These are phyloP conservation scores for Lyophyllum shimeji DNA, from an alignment of 768 basidiomycete genomes.

Conservation along the genomic window DNA sequence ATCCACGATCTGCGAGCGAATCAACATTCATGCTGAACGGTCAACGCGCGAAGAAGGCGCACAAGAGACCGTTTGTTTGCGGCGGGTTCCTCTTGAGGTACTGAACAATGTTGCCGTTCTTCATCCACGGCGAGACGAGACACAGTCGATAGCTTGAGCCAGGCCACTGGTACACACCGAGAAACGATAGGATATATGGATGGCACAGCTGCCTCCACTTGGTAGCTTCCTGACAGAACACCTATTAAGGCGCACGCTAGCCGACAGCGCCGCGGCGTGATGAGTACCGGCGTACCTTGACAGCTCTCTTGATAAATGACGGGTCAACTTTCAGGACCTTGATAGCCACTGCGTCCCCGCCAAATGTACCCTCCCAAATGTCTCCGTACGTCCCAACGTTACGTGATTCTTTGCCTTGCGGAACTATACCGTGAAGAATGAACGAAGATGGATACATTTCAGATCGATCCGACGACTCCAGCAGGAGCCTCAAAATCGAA, in stretches of 20 bases:
- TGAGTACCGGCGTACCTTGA: background rate
- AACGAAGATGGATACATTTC: slow-evolving; percentile 7
- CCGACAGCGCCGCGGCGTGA: background rate
- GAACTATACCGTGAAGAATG: slow-evolving; percentile 5
- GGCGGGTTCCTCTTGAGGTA: slow-evolving; percentile 3
- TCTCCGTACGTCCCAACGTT: slow-evolving; percentile 7
- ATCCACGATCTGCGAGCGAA: background rate
- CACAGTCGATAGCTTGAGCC: slow-evolving; percentile 5
- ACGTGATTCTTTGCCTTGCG: slow-evolving; percentile 1
- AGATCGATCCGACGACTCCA: slow-evolving; percentile 4
- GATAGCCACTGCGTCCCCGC: slow-evolving; percentile 4
- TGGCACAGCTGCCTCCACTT: slow-evolving; percentile 11
- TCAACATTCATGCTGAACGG: background rate
- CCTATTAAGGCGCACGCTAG: background rate
- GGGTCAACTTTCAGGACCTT: slow-evolving; percentile 12
- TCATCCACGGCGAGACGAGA: slow-evolving; percentile 13
- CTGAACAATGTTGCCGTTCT: slow-evolving; percentile 6
- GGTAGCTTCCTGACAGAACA: slow-evolving; percentile 10
- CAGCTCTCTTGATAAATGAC: background rate
- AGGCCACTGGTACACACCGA: slow-evolving; percentile 11
- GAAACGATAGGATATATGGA: slow-evolving; percentile 6
- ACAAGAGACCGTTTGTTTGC: slow-evolving; percentile 3
- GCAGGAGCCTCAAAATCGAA: background rate
- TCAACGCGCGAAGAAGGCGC: background rate
- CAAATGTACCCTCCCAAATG: slow-evolving; percentile 10